Conservation (phyloP, 208 protist species). For the Leishmania aethiopica region DNA sequence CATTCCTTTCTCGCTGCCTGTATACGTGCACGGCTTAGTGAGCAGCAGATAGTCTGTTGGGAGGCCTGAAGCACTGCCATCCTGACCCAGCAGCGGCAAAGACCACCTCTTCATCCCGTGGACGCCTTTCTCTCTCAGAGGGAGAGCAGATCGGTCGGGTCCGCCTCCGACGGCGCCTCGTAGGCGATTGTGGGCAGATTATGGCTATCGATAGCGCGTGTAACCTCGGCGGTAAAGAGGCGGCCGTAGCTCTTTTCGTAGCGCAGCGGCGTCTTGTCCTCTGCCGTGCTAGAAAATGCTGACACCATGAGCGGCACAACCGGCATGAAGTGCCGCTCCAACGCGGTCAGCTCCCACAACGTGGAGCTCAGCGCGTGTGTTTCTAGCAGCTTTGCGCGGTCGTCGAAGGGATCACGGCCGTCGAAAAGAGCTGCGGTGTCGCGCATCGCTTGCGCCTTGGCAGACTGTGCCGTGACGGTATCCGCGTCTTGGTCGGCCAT, state of each 20-base stretch:
- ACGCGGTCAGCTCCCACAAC: constrained; percentile 88
- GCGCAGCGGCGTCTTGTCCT: constrained; percentile 84
- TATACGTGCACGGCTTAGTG: neutral
- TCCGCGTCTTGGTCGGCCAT: constrained; percentile 13
- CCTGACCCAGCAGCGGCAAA: neutral
- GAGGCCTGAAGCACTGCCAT: neutral
- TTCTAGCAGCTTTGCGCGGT: constrained; percentile 30
- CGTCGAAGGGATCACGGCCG: constrained; percentile 80
- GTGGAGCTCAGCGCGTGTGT: constrained; percentile 80
- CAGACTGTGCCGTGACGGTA: constrained; percentile 16
- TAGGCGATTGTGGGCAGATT: constrained; percentile 81
- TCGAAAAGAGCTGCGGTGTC: constrained; percentile 77
- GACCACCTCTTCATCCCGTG: neutral
- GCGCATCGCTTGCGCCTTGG: constrained; percentile 42
- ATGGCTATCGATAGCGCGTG: constrained; percentile 52
- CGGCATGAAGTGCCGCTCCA: constrained; percentile 88
- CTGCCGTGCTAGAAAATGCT: constrained; percentile 74
- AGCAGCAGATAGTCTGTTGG: neutral
- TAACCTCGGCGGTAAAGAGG: constrained; percentile 85
- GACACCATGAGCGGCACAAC: constrained; percentile 87
- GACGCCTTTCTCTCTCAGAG: constrained; percentile 28
- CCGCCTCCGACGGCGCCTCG: constrained; percentile 34
- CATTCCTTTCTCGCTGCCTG: neutral
- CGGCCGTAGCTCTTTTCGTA: constrained; percentile 88
- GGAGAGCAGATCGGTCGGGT: constrained; percentile 47